Evolutionary conservation across 257 asterid genomes (phyloP).

Genomic region (Cinchona pubescens): DNA sequence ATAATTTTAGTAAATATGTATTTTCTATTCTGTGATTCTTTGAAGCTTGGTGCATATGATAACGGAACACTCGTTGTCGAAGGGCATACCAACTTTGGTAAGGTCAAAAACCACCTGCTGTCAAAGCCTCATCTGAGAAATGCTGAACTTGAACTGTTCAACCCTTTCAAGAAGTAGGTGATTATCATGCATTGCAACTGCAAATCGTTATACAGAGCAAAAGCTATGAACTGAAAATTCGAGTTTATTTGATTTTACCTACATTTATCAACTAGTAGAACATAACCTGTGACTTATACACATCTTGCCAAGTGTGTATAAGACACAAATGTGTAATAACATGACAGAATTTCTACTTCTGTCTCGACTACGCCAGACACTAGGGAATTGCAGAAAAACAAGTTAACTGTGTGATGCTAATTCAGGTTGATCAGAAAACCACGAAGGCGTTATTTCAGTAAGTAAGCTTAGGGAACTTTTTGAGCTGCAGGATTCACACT

Average conservation of each 20-base stretch:
- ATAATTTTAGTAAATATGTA: neutral
- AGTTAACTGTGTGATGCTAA: neutral
- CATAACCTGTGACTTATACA: too few relatives aligned
- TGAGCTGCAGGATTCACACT: neutral
- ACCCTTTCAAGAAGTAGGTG: neutral
- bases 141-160: too few relatives aligned
- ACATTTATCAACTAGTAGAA: too few relatives aligned
- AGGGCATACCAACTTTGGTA: neutral
- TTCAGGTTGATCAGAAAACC: neutral
- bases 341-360: neutral
- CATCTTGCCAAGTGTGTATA: neutral
- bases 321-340: neutral
- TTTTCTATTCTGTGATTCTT: neutral
- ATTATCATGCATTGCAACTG: too few relatives aligned
- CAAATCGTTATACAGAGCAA: too few relatives aligned
- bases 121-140: neutral
- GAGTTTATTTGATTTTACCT: too few relatives aligned
- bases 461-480: too few relatives aligned
- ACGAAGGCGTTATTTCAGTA: neutral
- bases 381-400: neutral
- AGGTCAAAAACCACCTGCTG: neutral
- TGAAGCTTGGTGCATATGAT: neutral
- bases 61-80: neutral
- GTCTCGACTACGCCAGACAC: neutral
- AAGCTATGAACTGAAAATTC: too few relatives aligned